A percentile compares a stretch with the other conserved stretches of the same genome.
Conservation (phyloP, 1,284 basidiomycete genomes). For the Malassezia sympodialis region DNA sequence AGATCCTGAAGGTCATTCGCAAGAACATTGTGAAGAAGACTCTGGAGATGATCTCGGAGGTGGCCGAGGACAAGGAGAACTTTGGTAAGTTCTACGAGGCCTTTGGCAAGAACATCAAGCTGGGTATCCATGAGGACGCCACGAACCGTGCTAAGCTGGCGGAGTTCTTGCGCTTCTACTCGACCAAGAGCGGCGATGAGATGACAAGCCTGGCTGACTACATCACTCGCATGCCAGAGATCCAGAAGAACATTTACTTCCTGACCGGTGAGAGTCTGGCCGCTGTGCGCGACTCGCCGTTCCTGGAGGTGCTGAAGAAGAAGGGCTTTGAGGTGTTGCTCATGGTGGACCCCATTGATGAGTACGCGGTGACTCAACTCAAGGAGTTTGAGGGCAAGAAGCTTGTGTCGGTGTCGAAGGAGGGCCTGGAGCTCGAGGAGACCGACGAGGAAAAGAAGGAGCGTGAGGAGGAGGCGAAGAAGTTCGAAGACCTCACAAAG, state of each 20-base stretch:
- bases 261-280: constrained; percentile 95
- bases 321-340: constrained; percentile 98
- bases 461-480: constrained; percentile 76
- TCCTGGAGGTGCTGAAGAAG: constrained; percentile 99
- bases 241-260: constrained; percentile 94
- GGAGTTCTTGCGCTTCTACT: constrained; percentile 97
- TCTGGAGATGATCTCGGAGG: constrained; percentile 87
- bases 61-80: constrained; percentile 99
- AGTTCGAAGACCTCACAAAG: constrained; percentile 80
- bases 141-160: constrained; percentile 99
- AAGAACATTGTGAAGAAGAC: constrained; percentile 85
- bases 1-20: constrained; percentile 98
- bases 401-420: constrained; percentile 95
- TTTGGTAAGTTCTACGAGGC: constrained; percentile 88
- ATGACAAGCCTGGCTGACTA: constrained; percentile 96
- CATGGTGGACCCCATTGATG: constrained; percentile 68
- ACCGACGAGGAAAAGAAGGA: constrained; percentile 90
- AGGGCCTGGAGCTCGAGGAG: constrained; percentile 98
- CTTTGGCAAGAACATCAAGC: constrained; percentile 57
- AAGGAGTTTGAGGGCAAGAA: constrained; percentile 99
- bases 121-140: constrained; percentile 98
- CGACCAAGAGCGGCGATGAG: constrained; percentile 89
- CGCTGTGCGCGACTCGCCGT: constrained; percentile 84
- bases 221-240: constrained; percentile 98
- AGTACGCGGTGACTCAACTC: constrained; percentile 67